Evolutionary conservation across 148 eudicot species (phyloP).

Genomic region (Cornus controversa): DNA sequence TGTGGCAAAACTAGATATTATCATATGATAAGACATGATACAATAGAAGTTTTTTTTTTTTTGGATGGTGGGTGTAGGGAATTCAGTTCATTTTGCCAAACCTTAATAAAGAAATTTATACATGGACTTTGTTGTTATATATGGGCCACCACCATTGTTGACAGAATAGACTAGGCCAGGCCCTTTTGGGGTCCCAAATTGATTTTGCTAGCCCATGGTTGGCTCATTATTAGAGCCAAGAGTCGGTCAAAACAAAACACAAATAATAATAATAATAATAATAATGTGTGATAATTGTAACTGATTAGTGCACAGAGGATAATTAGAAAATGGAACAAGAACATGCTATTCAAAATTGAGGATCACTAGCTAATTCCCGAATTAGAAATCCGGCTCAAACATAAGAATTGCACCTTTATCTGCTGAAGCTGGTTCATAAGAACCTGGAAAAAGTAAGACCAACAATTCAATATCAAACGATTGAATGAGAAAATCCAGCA

Average conservation of each 20-base stretch:
- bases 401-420: slow-evolving; percentile 57
- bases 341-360: slow-evolving; percentile 2
- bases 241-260: too few species aligned
- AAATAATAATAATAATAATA: too few species aligned
- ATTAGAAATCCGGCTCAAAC: slow-evolving; percentile 13
- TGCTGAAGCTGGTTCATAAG: slow-evolving; percentile 69
- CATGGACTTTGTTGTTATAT: background rate
- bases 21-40: background rate
- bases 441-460: slow-evolving; percentile 44
- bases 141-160: background rate
- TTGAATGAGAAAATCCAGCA: background rate
- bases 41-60: background rate
- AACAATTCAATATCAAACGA: slow-evolving; percentile 8
- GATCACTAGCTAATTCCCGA: background rate
- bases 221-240: background rate
- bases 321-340: background rate
- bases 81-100: background rate
- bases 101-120: background rate
- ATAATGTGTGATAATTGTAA: background rate
- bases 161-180: background rate
- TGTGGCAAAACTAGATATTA: background rate
- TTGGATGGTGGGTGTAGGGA: too few species aligned
- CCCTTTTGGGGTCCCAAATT: background rate
- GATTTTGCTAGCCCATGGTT: background rate
- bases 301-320: background rate